A percentile compares a stretch with the other conserved stretches of the same genome.
Evolutionary conservation across 495 filamentous ascomycete species (phyloP).

Genomic region (Glutinoglossum americanum): DNA sequence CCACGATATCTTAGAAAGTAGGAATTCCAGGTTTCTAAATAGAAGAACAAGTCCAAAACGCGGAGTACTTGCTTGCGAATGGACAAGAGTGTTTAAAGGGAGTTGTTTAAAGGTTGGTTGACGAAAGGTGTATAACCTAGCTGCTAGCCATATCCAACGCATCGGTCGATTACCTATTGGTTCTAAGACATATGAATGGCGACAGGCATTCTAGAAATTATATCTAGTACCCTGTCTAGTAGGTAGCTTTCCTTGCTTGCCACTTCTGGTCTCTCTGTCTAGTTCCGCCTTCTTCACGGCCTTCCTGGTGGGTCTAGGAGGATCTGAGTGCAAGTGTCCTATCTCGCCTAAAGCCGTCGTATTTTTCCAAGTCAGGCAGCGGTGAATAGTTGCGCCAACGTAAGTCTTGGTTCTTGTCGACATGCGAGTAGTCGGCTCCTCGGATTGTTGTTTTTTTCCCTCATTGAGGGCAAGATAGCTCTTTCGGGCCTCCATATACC

Average conservation of each 20-base stretch:
- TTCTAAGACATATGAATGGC: neutral
- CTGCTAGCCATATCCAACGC: neutral
- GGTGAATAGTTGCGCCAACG: slow-evolving; percentile 32
- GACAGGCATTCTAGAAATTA: neutral
- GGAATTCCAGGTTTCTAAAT: neutral
- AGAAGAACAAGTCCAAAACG: neutral
- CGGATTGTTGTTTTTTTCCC: slow-evolving; percentile 23
- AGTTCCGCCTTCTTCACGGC: slow-evolving; percentile 20
- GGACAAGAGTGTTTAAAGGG: neutral
- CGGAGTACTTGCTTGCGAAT: neutral
- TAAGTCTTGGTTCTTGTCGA: slow-evolving; percentile 56
- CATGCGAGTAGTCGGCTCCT: slow-evolving; percentile 39
- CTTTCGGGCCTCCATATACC: slow-evolving; percentile 59
- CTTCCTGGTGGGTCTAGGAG: slow-evolving; percentile 40
- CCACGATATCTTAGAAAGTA: neutral
- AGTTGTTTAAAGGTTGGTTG: neutral
- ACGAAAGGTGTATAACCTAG: neutral
- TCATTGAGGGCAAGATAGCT: slow-evolving; percentile 38
- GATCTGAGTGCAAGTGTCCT: slow-evolving; percentile 66
- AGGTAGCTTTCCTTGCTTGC: slow-evolving; percentile 23
- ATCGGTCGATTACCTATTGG: too few relatives aligned
- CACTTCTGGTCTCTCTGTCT: slow-evolving; percentile 9
- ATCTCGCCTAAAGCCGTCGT: slow-evolving; percentile 49
- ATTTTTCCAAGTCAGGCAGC: slow-evolving; percentile 72
- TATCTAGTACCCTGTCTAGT: slow-evolving; percentile 21